Percentiles rank a stretch among this genome's conserved stretches.
phyloP scores from a whole-genome alignment of 179 eudicot species.

The Patellifolia procumbens region DNA sequence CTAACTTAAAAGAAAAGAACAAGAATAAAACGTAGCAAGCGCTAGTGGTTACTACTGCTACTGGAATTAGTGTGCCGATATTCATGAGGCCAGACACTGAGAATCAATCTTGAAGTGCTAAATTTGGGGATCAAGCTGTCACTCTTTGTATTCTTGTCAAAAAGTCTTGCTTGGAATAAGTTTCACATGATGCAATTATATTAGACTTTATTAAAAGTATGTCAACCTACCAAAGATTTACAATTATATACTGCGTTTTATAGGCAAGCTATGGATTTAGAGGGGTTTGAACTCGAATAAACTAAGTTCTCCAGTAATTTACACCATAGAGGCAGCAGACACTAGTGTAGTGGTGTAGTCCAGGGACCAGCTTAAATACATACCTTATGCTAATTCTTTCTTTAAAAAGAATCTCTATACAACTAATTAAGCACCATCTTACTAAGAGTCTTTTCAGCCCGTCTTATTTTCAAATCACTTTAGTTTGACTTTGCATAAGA shows the following conservation, averaged over 20 bases:
- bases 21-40: no score
- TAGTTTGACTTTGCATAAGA: no score
- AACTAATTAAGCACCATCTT: no score
- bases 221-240: background rate
- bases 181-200: constrained; percentile 11
- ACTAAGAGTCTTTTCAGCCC: no score
- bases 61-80: background rate
- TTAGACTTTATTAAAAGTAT: background rate
- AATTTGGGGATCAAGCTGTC: background rate
- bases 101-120: constrained; percentile 14
- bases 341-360: background rate
- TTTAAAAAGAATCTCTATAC: no score
- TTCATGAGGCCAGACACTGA: background rate
- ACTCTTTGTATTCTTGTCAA: background rate
- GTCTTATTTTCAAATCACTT: no score
- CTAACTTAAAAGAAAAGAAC: no score
- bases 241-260: background rate
- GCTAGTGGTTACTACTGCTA: no score
- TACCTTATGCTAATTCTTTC: background rate
- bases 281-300: background rate
- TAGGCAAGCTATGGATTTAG: background rate
- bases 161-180: background rate
- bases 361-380: background rate
- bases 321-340: background rate
- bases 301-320: background rate